phyloP scores from a whole-genome alignment of 1,284 basidiomycete species.

The Leccinum pallidistipes region DNA sequence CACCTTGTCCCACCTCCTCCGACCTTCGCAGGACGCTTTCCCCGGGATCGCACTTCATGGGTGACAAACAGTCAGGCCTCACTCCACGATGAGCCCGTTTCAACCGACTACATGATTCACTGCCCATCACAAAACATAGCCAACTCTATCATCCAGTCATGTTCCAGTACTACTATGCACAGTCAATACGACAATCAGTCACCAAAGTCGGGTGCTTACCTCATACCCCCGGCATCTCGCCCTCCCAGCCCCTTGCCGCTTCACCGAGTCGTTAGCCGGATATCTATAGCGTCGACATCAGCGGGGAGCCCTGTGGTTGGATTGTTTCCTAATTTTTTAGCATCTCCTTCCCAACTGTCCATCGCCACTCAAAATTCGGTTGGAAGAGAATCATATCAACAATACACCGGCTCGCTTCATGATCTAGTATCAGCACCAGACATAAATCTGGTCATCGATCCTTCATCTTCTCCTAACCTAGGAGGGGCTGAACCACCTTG shows the following conservation, averaged over 20 bases:
- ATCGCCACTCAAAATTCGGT: constrained; percentile 11
- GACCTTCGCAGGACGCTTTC: constrained; percentile 5
- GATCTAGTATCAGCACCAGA: constrained; percentile 3
- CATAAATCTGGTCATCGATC: not conserved
- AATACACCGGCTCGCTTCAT: constrained; percentile 15
- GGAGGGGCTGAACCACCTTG: not conserved
- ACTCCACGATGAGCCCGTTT: constrained; percentile 19
- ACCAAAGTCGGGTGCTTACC: not conserved
- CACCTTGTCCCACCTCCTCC: constrained; percentile 24
- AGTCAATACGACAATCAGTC: not conserved
- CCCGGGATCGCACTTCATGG: constrained; percentile 7
- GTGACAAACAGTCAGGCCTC: constrained; percentile 11
- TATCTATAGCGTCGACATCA: not conserved
- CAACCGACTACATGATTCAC: not conserved
- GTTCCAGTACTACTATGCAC: constrained; percentile 2
- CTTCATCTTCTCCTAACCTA: not conserved
- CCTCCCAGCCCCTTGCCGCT: not conserved
- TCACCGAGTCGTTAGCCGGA: not conserved
- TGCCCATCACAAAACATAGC: not conserved
- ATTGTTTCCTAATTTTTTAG: not conserved
- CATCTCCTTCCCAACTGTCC: constrained; percentile 11
- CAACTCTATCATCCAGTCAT: constrained; percentile 1
- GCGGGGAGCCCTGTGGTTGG: not conserved
- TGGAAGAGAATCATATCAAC: constrained; percentile 24
- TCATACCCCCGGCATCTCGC: not conserved